Base-by-base conservation (phyloP, 331 rosid species). In the Arachis monticola region DNA sequence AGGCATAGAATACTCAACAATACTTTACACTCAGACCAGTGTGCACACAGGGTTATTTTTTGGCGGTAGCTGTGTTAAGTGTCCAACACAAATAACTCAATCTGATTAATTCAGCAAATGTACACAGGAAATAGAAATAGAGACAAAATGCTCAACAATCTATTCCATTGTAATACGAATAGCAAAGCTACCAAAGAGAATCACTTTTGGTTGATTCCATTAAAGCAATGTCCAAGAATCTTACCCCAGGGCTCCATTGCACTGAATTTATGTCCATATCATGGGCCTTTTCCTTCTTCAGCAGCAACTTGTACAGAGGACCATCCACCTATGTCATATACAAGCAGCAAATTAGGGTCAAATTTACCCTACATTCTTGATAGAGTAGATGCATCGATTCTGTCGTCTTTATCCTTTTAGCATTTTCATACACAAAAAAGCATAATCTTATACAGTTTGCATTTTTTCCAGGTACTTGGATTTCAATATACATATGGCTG, bases 211-310 rank as follows among this genome's bases (percentile, higher is more conserved):
- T 35, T 41, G 45, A 48, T 71, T 72, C 58, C 58, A 65, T 11
- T 57, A 62, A 61, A 76, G 32, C 71, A 62, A 58, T 69, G 52
- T 50, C 64, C 40, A 13, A 74, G 76, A 82, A 77, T 70, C 93
- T 86, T 89, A 93, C 98, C 93, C 97, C 97, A 77, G 88, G 90
- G 87, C 96, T 86, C 98, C 97, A 90, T 72, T 91, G 97, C 83
- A 91, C 96, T 38, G 84, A 89, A 80, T 93, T 93, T 82, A 89
- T 38, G 72, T 93, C 98, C 98, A 90, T 90, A 65, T 82, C 89
- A 73, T 93, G 98, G 52, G 97, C 93, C 81, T 93, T 88, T 74
- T 93, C 97, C 85, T 90, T 80, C 86, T 87, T 93, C 66, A 86
- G 76, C 68, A 88, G 85, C 81, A 86, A 79, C 76, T 86, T 89